These are phyloP conservation scores for Pseudisothecium myosuroides DNA, from an alignment of 225 moss, liverwort and hornwort species.

Conservation along the genomic window DNA sequence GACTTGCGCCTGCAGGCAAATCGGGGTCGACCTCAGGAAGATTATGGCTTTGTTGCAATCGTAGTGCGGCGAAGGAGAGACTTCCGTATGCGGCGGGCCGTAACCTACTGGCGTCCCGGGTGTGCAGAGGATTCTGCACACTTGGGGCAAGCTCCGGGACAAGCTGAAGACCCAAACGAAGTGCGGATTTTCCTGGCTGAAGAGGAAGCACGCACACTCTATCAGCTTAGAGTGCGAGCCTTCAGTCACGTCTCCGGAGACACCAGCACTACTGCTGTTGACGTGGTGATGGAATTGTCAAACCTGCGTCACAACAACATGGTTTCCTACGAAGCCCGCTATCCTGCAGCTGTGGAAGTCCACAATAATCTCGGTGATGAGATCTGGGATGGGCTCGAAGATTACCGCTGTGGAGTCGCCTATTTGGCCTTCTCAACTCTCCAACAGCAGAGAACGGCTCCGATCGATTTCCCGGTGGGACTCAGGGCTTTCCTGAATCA, in stretches of 20 bases:
- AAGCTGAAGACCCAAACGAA: background rate
- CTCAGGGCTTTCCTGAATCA: background rate
- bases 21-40: background rate
- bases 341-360: background rate
- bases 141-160: no score
- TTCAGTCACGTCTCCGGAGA: background rate
- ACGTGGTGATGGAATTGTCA: background rate
- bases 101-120: background rate
- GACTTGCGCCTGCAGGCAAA: no score
- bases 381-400: background rate
- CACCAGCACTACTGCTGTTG: background rate
- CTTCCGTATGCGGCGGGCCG: background rate
- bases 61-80: background rate
- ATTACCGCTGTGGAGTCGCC: background rate
- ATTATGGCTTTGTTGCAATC: background rate
- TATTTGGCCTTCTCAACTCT: background rate
- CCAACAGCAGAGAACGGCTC: background rate
- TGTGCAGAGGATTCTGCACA: background rate
- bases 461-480: no score
- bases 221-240: background rate
- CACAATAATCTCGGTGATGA: background rate
- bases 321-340: background rate
- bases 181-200: background rate
- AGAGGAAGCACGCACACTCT: background rate
- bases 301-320: background rate